Evolutionary conservation across 176 grass and related monocot species (phyloP).

Genomic region (Aegilops umbellulata): DNA sequence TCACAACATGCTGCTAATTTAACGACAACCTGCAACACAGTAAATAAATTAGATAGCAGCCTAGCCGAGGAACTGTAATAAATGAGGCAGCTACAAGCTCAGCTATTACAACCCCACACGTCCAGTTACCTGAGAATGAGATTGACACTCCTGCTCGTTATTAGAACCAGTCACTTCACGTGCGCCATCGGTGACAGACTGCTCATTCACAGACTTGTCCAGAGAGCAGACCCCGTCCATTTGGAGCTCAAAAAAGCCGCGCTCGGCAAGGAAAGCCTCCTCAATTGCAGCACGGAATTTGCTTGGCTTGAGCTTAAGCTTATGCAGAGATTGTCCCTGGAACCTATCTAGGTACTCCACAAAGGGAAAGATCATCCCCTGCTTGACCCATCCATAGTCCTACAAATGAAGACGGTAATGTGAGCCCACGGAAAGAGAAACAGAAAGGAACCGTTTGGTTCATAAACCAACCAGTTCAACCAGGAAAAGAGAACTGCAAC

Average conservation of each 20-base stretch:
- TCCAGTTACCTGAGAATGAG: slow-evolving; percentile 44
- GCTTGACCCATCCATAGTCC: slow-evolving; percentile 93
- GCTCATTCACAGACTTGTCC: slow-evolving; percentile 35
- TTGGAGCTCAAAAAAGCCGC: slow-evolving; percentile 58
- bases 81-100: background rate
- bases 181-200: slow-evolving; percentile 26
- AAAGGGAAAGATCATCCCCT: slow-evolving; percentile 86
- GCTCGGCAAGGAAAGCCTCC: slow-evolving; percentile 83
- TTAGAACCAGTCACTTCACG: slow-evolving; percentile 62
- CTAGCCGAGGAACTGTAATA: background rate
- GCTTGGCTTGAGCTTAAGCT: slow-evolving; percentile 58
- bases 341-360: slow-evolving; percentile 77
- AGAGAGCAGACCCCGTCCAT: slow-evolving; percentile 25
- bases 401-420: slow-evolving; percentile 24
- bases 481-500: background rate
- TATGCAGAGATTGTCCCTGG: slow-evolving; percentile 71
- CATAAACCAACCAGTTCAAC: background rate
- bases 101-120: background rate
- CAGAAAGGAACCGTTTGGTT: background rate
- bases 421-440: background rate
- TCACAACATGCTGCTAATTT: slow-evolving; percentile 48
- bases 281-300: slow-evolving; percentile 79
- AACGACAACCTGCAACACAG: slow-evolving; percentile 35
- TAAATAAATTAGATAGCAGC: slow-evolving; percentile 10
- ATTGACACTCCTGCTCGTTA: slow-evolving; percentile 71